Evolutionary conservation across 352 stramenopile genomes (phyloP).

Genomic region (Phytophthora palmivora): DNA sequence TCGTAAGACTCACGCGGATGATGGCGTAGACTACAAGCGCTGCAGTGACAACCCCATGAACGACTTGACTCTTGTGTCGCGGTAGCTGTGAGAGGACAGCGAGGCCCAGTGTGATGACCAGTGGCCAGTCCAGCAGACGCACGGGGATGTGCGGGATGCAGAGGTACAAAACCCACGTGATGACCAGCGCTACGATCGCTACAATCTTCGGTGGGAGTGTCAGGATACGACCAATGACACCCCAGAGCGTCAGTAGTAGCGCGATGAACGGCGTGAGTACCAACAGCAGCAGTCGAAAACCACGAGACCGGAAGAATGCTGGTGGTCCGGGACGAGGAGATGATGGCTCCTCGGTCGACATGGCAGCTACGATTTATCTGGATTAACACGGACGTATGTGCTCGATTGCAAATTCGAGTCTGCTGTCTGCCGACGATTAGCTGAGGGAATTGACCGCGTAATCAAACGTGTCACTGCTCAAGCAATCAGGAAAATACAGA

Average conservation of each 20-base stretch:
- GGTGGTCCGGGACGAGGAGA: conserved; percentile 26
- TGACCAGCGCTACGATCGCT: conserved; percentile 28
- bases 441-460: too few relatives aligned
- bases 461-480: conserved; percentile 2
- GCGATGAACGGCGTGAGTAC: conserved; percentile 53
- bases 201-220: conserved; percentile 50
- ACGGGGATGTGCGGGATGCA: conserved; percentile 56
- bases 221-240: conserved; percentile 54
- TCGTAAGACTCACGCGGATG: conserved; percentile 47
- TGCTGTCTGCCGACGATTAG: too few relatives aligned
- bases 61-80: conserved; percentile 26
- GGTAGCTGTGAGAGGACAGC: conserved; percentile 38
- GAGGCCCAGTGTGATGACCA: conserved; percentile 57
- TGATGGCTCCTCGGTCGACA: conserved; percentile 10
- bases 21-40: conserved; percentile 58
- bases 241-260: conserved; percentile 64
- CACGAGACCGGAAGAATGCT: conserved; percentile 17
- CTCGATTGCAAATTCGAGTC: conserved; percentile 15
- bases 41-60: conserved; percentile 38
- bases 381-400: too few relatives aligned
- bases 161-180: conserved; percentile 62
- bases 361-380: too few relatives aligned
- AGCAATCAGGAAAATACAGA: conserved; percentile 9
- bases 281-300: conserved; percentile 42
- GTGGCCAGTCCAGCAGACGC: conserved; percentile 60